Conservation (phyloP, 2,329 filamentous ascomycete species). For the Coniochaeta sp. region DNA sequence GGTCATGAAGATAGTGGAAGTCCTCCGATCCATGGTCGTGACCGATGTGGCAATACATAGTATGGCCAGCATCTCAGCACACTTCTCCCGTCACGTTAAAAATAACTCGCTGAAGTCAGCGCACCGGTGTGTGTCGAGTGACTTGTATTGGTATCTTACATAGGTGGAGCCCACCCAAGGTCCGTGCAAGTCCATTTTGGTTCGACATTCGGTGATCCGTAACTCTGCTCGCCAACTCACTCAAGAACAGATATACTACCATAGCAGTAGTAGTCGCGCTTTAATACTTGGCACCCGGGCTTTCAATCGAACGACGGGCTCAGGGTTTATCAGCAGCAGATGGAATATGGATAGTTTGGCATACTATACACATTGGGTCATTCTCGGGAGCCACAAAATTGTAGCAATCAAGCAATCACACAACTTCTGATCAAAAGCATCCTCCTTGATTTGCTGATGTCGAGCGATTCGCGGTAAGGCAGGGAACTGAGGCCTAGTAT, state of each 20-base stretch:
- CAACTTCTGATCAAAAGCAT: neutral
- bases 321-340: too few species aligned
- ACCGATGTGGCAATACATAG: neutral
- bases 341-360: too few species aligned
- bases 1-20: neutral
- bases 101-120: neutral
- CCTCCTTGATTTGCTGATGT: neutral
- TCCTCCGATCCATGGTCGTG: neutral
- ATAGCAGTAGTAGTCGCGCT: too few species aligned
- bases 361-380: neutral
- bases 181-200: neutral
- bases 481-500: neutral
- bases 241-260: neutral
- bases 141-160: neutral
- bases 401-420: neutral
- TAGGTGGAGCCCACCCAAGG: neutral
- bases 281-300: too few species aligned
- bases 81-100: neutral
- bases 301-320: too few species aligned
- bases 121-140: neutral
- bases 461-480: neutral
- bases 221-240: neutral
- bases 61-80: neutral
- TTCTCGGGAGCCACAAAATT: neutral
- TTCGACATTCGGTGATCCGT: neutral